These are phyloP conservation scores for Gnetum montanum DNA, from an alignment of 75 land plant genomes.

Conservation along the genomic window DNA sequence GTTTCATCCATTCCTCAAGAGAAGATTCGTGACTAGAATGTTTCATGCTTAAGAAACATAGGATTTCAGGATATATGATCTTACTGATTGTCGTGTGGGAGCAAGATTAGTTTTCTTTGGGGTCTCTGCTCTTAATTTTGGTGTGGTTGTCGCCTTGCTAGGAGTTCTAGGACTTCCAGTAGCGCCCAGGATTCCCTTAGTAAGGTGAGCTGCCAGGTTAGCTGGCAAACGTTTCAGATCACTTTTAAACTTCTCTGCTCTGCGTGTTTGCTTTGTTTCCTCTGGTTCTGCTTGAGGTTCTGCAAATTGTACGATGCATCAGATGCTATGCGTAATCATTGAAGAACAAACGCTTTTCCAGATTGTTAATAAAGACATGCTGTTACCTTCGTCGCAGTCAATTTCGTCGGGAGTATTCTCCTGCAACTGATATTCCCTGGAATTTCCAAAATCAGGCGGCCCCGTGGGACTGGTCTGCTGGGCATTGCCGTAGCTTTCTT, in stretches of 20 bases:
- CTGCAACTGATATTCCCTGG: conserved; percentile 1
- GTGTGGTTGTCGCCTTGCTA: not conserved
- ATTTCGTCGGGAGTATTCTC: conserved; percentile 3
- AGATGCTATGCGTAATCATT: not conserved
- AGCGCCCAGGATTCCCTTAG: conserved; percentile 1
- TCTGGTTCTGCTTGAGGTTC: not conserved
- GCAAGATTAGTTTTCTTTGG: not conserved
- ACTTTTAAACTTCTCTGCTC: not conserved
- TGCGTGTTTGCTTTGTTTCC: not conserved
- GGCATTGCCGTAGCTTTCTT: conserved; percentile 5
- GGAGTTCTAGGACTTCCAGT: conserved; percentile 13
- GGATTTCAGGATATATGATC: no score
- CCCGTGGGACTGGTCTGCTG: conserved; percentile 3
- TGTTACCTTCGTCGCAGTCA: not conserved
- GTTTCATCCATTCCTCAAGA: no score
- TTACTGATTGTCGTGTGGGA: conserved; percentile 10
- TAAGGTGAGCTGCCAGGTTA: conserved; percentile 1
- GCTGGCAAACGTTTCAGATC: no score
- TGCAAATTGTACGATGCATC: no score
- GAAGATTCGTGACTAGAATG: no score
- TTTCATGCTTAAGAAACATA: no score
- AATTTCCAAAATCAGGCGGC: conserved; percentile 3
- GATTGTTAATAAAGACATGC: not conserved
- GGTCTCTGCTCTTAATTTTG: conserved; percentile 7
- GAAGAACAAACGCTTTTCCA: not conserved